Evolutionary conservation across 345 rosid species (phyloP), one percentile per base, ranked within the genome.

Genomic region (Eucalyptus decipiens): DNA sequence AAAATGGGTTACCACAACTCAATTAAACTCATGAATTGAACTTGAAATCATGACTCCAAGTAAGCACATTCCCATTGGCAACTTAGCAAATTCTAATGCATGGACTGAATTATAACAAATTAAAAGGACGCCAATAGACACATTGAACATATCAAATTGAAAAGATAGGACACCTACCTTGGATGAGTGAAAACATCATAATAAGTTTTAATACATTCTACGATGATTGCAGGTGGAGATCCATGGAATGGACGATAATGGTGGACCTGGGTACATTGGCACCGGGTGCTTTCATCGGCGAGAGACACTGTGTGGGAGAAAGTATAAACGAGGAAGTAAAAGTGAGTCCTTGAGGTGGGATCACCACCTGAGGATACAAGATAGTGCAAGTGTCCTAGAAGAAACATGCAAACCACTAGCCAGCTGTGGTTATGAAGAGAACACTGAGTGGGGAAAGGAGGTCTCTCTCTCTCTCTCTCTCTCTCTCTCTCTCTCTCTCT

Each of bases 221-320:
- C 16, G 15, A 76, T 37, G 45, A 11, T 76, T 76, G 83, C 83
- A 92, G 93, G 52, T 89, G 90, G 94, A 91, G 83, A 17, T 91
- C 26, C 34, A 26, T 3, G 94, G 94, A 87, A 8, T 90, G 40
- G 94, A 92, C 40, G 86, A 23, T n/a, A 18, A 88, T 52, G 94
- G 92, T 23, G 94, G 94, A 34, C 56, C 92, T 85, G 32, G 17
- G 34, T 92, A 89, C 58, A 87, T 91, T 12, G 93, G 94, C 21
- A 88, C 93, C 7, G 94, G 94, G 16, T 92, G 94, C 89, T 91
- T 92, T 58, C 93, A 92, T 87, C 85, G 89, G 86, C 89, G 94
- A 86, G 93, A 90, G 9, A 42, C 89, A n/a, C 90, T 92, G 21
- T 85, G 87, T 40, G 92, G 92, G 42, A 83, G 69, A 85, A 91